Base-by-base conservation (phyloP, 345 rosid species). In the Hypericum perforatum region DNA sequence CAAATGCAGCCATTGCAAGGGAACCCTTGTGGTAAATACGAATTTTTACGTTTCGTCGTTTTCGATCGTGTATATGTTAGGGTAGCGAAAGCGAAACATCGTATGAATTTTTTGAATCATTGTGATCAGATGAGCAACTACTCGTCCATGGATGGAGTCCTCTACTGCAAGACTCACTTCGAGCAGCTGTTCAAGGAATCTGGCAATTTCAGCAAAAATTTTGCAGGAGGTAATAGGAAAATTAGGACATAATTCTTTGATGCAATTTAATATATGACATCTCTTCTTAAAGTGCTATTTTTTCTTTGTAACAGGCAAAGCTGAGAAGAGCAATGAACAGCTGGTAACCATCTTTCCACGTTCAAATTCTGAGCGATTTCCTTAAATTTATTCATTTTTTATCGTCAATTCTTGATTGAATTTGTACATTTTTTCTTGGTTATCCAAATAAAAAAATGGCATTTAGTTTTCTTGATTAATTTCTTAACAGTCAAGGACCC, bases 1-100 rank as follows among this genome's bases (percentile, higher is more conserved):
- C 86, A 86, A 76, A 67, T 83, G 95, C 80, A 74, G 72, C 43
- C 95, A 86, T 53, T 89, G 97, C 88, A 82, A 80, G 64, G 83
- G 88, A 48, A 73, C 61, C 40, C 84, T 89, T 63, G 85, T 72
- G 80, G 94, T 86, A 50, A 22, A 11, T 9, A 43, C 29, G n/a
- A 22, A 14, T 51, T 50, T 5, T 11, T 5, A 42, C 9, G 45
- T 38, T 39, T 6, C 1, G 11, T 14, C 41, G 5, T 13, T 43
- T 13, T 8, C 5, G 11, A 14, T 43, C 1, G 5, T 9, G 6
- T 6, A 39, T 11, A 13, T 32, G 15, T 16, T 22, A 22, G 32
- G 4, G 32, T 4, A 22, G 32, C 32, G 32, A 22, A 22, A 22
- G 32, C 32, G 32, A 4, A 22, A 22, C 32, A 22, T 6, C 45